phyloP scores from a whole-genome alignment of 75 land plant genomes.

The Selaginella moellendorffii region DNA sequence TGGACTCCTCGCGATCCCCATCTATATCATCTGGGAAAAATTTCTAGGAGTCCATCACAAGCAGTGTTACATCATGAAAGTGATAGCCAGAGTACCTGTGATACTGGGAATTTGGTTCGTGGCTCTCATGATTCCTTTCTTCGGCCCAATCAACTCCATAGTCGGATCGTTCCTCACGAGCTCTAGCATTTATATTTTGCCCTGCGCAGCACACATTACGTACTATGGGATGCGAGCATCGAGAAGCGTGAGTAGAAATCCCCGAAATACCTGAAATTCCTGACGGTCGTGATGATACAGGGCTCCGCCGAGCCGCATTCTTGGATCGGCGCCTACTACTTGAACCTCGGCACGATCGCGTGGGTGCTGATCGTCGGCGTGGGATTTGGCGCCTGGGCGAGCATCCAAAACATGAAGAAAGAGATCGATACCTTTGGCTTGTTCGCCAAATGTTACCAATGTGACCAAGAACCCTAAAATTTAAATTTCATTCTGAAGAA shows the following conservation, averaged over 20 bases:
- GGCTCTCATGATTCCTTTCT: not conserved
- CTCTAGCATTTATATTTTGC: not conserved
- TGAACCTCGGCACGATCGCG: too few relatives aligned
- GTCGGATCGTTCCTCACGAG: not conserved
- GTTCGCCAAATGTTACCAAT: slow-evolving; percentile 69
- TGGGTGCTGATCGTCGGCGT: slow-evolving; percentile 44
- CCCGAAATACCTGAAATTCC: too few relatives aligned
- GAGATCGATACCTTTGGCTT: slow-evolving; percentile 57
- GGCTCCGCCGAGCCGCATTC: too few relatives aligned
- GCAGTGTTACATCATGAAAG: not conserved
- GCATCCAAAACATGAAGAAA: slow-evolving; percentile 40
- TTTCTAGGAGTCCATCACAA: not conserved
- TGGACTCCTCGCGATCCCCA: not conserved
- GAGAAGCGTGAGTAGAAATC: too few relatives aligned
- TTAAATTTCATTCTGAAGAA: too few relatives aligned
- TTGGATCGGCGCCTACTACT: too few relatives aligned
- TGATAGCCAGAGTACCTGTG: not conserved
- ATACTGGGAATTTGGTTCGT: not conserved
- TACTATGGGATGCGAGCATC: not conserved
- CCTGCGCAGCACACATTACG: not conserved
- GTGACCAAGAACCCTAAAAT: too few relatives aligned
- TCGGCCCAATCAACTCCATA: too few relatives aligned
- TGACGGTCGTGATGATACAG: too few relatives aligned
- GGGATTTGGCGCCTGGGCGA: slow-evolving; percentile 81
- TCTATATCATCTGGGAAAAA: not conserved